Evolutionary conservation across 163 green algal genomes (phyloP), one percentile per base, ranked within the genome.

Genomic region (Scenedesmus sp.): DNA sequence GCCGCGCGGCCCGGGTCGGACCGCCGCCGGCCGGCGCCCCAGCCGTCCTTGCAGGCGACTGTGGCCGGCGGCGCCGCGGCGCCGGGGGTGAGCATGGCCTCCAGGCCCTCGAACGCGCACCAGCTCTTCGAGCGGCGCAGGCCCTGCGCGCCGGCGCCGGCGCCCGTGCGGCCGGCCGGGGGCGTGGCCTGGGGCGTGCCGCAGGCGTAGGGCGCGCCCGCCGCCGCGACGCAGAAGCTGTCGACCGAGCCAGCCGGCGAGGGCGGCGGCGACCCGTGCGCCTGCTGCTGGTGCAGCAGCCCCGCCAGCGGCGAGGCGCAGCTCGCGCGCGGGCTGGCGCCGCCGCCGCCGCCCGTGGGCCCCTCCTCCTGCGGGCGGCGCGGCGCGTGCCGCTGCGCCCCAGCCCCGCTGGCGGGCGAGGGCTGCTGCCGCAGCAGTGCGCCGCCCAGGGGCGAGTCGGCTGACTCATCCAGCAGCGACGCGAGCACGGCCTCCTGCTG

Each of bases 31-130:
- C n/a, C n/a, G n/a, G n/a, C n/a, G n/a, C 34, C 51, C 69, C 53
- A 77, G 24, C 54, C 69, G 34, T 77, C 62, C 39, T 77, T 77
- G 69, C 69, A 77, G 9, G 44, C n/a, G 13, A 77, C 69, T 60
- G 36, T 58, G 11, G 33, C 69, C 33, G 69, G 69, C 18, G 69
- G 15, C 14, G 63, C 18, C n/a, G 14, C 34, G 3, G 9, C 39
- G 22, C 34, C n/a, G 36, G 2, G 11, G 11, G 15, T 26, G 14
- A 77, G 69, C 54, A 77, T 42, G 2, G 26, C 45, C 24, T 24
- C 69, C 24, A 77, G 22, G 34, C 69, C 69, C 24, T 77, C 53
- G 67, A 67, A 77, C 10, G 53, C 36, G 22, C 54, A 29, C 69
- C 69, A 77, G 18, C 34, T 45, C 18, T 13, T 33, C 15, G 50